Evolutionary conservation across 345 rosid genomes (phyloP).

Genomic region (Eucalyptus coolabah): DNA sequence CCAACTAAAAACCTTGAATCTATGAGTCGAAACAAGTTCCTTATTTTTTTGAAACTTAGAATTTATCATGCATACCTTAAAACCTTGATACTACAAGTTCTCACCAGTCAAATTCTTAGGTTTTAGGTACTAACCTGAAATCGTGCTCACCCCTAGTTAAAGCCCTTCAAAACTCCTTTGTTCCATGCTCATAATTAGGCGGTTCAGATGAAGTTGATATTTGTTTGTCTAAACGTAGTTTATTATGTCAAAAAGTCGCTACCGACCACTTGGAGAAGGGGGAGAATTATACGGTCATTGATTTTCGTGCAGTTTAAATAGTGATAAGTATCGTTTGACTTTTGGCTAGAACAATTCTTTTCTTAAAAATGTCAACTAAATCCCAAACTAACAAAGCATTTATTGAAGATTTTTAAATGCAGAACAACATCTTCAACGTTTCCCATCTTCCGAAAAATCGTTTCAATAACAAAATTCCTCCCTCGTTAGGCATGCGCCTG

Average conservation of each 20-base stretch:
- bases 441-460: background rate
- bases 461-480: background rate
- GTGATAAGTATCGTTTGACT: background rate
- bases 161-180: background rate
- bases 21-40: no score
- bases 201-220: background rate
- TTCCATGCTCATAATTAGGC: background rate
- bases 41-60: no score
- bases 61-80: no score
- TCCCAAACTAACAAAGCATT: background rate
- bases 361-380: background rate
- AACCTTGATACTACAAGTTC: no score
- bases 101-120: no score
- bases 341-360: background rate
- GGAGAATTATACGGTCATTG: background rate
- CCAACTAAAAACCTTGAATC: no score
- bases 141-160: no score
- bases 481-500: background rate
- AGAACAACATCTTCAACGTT: background rate
- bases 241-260: background rate
- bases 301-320: background rate
- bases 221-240: background rate
- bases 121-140: no score
- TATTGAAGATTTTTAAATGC: background rate
- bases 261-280: background rate